These are phyloP conservation scores for Prosopis cineraria DNA, from an alignment of 306 rosid genomes.

Conservation along the genomic window DNA sequence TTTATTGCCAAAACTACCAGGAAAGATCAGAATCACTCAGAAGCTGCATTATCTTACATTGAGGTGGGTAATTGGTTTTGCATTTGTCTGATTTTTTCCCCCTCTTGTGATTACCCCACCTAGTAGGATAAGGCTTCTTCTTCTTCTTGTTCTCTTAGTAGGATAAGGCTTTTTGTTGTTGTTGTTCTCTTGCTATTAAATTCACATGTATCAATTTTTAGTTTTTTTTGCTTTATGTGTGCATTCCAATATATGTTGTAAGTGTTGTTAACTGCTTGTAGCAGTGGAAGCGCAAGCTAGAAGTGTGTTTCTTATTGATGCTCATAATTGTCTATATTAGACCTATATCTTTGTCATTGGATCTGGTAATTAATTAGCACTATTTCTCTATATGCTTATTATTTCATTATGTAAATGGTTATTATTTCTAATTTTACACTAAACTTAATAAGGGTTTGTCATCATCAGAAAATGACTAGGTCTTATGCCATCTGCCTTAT, in stretches of 20 bases:
- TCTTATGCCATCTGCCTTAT: not conserved
- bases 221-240: not conserved
- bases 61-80: conserved; percentile 47
- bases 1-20: conserved; percentile 66
- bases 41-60: conserved; percentile 60
- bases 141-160: too few species aligned
- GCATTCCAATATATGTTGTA: not conserved
- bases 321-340: conserved; percentile 7
- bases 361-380: not conserved
- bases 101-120: conserved; percentile 11
- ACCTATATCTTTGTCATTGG: not conserved
- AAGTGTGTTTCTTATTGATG: not conserved
- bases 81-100: not conserved
- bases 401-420: not conserved
- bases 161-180: too few species aligned
- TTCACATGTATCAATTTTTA: not conserved
- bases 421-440: not conserved
- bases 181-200: conserved; percentile 4
- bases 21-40: conserved; percentile 61
- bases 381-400: not conserved
- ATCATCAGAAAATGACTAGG: conserved; percentile 19
- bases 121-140: too few species aligned
- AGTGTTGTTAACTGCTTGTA: conserved; percentile 1
- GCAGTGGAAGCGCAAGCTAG: conserved; percentile 15
- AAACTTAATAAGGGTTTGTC: not conserved